Evolutionary conservation across 495 filamentous ascomycete genomes (phyloP).

Genomic region (Aspergillus bertholletiae): DNA sequence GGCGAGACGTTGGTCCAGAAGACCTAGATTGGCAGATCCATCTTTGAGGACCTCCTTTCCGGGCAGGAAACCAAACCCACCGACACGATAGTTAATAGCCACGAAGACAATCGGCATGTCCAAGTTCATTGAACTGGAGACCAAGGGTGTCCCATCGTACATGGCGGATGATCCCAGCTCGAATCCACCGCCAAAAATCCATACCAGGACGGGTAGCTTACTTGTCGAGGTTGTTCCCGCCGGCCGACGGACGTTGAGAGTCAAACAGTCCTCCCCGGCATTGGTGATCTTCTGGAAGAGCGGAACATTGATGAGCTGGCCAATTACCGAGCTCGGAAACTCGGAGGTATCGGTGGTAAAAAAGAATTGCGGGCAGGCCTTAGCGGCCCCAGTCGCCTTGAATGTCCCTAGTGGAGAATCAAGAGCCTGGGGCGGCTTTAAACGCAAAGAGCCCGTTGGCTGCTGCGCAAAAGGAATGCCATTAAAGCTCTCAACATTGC

Average conservation of each 20-base stretch:
- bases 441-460: conserved; percentile 54
- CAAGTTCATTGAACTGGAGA: conserved; percentile 47
- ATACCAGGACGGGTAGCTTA: conserved; percentile 61
- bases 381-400: conserved; percentile 45
- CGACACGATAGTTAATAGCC: conserved; percentile 75
- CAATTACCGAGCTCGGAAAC: conserved; percentile 42
- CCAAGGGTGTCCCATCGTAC: conserved; percentile 56
- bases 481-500: conserved; percentile 51
- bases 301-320: conserved; percentile 49
- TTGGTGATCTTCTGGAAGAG: conserved; percentile 48
- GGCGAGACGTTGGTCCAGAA: conserved; percentile 51
- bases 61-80: conserved; percentile 69
- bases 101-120: conserved; percentile 67
- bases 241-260: conserved; percentile 62
- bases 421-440: conserved; percentile 55
- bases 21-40: conserved; percentile 53
- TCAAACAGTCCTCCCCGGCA: conserved; percentile 63
- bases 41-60: conserved; percentile 64
- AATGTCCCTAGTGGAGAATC: conserved; percentile 45
- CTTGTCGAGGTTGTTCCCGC: conserved; percentile 47
- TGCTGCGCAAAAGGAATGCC: conserved; percentile 64
- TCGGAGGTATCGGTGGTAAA: conserved; percentile 38
- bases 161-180: conserved; percentile 55
- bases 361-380: conserved; percentile 53
- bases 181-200: conserved; percentile 68